Conservation (phyloP, 2,329 filamentous ascomycete genomes). For the Talaromyces sp. region DNA sequence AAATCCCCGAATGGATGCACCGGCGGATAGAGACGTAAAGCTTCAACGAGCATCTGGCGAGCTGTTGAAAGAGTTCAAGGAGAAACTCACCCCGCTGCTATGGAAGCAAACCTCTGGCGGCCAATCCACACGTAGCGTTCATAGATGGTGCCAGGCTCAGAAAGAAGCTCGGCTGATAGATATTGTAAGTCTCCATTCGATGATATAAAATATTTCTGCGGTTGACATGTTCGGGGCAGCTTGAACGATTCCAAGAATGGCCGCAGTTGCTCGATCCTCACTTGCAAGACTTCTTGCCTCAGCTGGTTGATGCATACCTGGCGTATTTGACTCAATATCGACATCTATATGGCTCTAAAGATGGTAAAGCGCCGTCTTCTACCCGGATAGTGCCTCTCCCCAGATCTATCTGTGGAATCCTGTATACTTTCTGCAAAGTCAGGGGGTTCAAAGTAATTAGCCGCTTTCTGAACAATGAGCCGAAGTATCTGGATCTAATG, state of each 20-base stretch:
- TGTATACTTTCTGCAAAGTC: constrained; percentile 93
- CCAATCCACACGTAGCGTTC: constrained; percentile 23
- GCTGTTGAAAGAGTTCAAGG: constrained; percentile 36
- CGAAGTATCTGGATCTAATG: constrained; percentile 74
- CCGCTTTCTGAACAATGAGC: constrained; percentile 85
- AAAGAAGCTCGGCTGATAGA: constrained; percentile 35
- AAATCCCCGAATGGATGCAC: constrained; percentile 35
- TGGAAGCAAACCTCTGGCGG: constrained; percentile 28
- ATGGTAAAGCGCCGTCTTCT: constrained; percentile 28
- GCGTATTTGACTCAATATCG: constrained; percentile 50
- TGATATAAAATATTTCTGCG: background rate
- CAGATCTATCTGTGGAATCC: constrained; percentile 67
- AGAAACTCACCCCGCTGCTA: constrained; percentile 37
- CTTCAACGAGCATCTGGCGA: constrained; percentile 43
- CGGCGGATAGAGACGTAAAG: constrained; percentile 40
- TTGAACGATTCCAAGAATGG: constrained; percentile 92
- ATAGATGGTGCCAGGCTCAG: constrained; percentile 32
- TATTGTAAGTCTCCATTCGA: constrained; percentile 26
- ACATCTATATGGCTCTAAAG: constrained; percentile 33
- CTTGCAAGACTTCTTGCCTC: constrained; percentile 68
- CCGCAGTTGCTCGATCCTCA: constrained; percentile 87
- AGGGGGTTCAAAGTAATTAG: constrained; percentile 89
- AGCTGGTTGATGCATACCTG: constrained; percentile 70
- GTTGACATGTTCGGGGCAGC: constrained; percentile 23
- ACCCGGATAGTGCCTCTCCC: constrained; percentile 49